phyloP scores from a whole-genome alignment of 169 alveolate species.

The Besnoitia besnoiti region DNA sequence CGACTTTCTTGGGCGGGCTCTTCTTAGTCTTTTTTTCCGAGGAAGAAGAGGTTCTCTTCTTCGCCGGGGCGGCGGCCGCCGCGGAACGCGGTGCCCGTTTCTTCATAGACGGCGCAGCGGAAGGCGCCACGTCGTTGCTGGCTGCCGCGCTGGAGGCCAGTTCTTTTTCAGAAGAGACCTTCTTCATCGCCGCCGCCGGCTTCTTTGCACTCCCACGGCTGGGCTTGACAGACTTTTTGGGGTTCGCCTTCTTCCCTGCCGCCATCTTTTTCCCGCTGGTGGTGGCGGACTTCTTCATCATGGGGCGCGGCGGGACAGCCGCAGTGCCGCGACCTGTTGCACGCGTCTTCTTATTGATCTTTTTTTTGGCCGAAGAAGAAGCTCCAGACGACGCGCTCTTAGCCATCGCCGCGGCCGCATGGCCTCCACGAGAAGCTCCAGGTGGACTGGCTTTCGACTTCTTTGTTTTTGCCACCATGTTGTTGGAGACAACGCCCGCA shows the following conservation, averaged over 20 bases:
- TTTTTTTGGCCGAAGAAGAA: neutral
- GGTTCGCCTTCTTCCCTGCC: neutral
- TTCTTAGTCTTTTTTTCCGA: neutral
- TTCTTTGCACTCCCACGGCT: neutral
- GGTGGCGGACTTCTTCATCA: neutral
- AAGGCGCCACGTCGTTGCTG: neutral
- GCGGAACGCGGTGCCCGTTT: neutral
- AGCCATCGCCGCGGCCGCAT: neutral
- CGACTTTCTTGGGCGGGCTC: neutral
- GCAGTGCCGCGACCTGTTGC: neutral
- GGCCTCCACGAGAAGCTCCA: neutral
- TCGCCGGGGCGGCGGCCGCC: neutral
- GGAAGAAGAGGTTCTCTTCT: neutral
- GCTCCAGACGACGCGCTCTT: neutral
- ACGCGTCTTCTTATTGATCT: neutral
- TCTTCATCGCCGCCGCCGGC: neutral
- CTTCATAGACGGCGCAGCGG: neutral
- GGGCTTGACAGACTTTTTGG: neutral
- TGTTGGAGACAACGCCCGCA: neutral
- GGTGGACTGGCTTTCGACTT: neutral
- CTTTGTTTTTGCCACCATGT: slow-evolving; percentile 1
- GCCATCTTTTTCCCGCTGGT: neutral
- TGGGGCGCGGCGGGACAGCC: neutral
- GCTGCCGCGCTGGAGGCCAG: neutral
- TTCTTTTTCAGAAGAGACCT: neutral